Base-by-base conservation (phyloP, 352 stramenopile species). In the Globisporangium spinosum region DNA sequence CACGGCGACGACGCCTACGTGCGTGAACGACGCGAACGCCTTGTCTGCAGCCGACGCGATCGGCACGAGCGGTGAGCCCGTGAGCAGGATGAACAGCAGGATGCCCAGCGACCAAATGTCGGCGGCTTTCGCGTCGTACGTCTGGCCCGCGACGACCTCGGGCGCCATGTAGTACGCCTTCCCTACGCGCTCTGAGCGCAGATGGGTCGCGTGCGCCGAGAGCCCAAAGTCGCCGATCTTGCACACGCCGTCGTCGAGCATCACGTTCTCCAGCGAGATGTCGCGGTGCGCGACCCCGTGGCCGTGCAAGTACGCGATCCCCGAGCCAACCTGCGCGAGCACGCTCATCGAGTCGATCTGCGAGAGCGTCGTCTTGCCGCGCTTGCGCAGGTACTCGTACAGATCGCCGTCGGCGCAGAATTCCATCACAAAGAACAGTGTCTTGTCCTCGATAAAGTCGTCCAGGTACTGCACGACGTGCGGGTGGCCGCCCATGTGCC, bases 21-120 rank as follows among this genome's bases (percentile, higher is more conserved):
- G 65, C 62, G 69, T 71, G 38, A 88, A 64, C 8, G 80, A 62
- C 20, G 70, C 58, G 59, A 85, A 90, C 29, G 78, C 75, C 23
- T 62, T 74, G 61, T 88, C 79, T 3, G 64, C 66, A 0, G 35
- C 8, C 1, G 69, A 72, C 3, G 79, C 77, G 55, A 81, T 79
- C 10, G 76, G 75, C 1, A 87, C 69, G 1, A 87, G 73, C 45
- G 78, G 79, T 10, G 79, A 77, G 3, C 82, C 82, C 1, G 80
- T 76, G 22, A 90, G 70, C 77, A 89, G 85, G 58, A 89, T 83
- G 27, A 78, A 82, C 23, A 90, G 73, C 75, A 90, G 54, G 43
- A 90, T 76, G 20, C 82, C 79, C 2, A 89, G 71, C 15, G 82
- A 90, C 82, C 82, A 90, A 20, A 86, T 78, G 35, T 90, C 82